These are phyloP conservation scores for Lophiotrema nucula DNA, from an alignment of 495 filamentous ascomycete genomes.

Conservation along the genomic window DNA sequence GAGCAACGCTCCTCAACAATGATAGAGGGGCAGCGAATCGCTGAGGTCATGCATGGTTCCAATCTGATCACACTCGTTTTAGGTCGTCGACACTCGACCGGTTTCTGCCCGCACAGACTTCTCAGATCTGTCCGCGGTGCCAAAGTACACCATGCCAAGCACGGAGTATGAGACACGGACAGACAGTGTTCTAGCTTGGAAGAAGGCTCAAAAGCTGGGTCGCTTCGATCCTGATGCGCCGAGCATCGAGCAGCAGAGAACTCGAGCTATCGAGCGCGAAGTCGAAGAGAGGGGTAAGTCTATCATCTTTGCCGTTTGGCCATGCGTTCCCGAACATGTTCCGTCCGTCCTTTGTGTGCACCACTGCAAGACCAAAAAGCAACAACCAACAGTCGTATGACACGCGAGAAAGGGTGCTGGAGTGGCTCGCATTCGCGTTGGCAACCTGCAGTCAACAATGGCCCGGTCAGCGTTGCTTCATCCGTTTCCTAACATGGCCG, in stretches of 20 bases:
- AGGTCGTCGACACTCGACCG: constrained; percentile 83
- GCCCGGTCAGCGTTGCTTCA: constrained; percentile 14
- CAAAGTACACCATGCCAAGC: constrained; percentile 80
- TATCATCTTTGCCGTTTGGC: constrained; percentile 6
- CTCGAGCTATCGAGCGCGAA: constrained; percentile 63
- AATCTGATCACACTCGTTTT: constrained; percentile 30
- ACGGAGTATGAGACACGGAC: constrained; percentile 78
- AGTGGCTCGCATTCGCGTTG: constrained; percentile 5
- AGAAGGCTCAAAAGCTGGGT: constrained; percentile 84
- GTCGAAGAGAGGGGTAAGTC: constrained; percentile 57
- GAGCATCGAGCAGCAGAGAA: constrained; percentile 60
- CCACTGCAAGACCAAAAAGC: neutral
- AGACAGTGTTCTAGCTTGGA: constrained; percentile 90
- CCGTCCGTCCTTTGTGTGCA: constrained; percentile 3
- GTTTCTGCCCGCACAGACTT: constrained; percentile 68
- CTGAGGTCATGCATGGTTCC: constrained; percentile 6
- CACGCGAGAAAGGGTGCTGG: constrained; percentile 6
- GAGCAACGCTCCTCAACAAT: constrained; percentile 1
- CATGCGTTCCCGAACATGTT: constrained; percentile 11
- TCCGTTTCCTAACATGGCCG: constrained; percentile 12
- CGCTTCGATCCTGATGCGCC: constrained; percentile 89
- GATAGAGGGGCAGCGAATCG: neutral
- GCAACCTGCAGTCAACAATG: neutral
- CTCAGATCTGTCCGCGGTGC: constrained; percentile 72
- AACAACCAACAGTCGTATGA: constrained; percentile 10